Percentiles rank a stretch among this genome's conserved stretches.
Evolutionary conservation across 2,329 filamentous ascomycete species (phyloP).

Genomic region (Chaetothyriales sp.): DNA sequence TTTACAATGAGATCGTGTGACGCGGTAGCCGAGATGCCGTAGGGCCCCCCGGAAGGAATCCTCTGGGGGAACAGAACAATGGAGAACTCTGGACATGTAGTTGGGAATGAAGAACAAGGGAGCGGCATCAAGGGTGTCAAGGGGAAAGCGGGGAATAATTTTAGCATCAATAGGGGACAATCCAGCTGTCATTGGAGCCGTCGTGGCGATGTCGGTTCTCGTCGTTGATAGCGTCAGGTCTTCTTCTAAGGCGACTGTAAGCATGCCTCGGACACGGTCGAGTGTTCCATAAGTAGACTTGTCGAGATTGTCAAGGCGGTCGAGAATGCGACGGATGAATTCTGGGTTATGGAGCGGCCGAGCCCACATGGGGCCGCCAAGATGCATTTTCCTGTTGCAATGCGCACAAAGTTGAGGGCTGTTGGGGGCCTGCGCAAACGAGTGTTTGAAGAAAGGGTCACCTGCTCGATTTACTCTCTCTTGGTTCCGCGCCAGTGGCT

Average conservation of each 20-base stretch:
- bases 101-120: constrained; percentile 82
- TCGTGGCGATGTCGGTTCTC: constrained; percentile 3
- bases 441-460: constrained; percentile 61
- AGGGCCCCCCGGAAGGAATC: constrained; percentile 70
- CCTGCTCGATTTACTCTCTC: constrained; percentile 56
- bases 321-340: constrained; percentile 69
- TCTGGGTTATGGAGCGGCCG: constrained; percentile 72
- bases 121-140: constrained; percentile 54
- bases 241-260: constrained; percentile 78
- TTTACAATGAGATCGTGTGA: constrained; percentile 77
- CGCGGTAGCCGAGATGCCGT: constrained; percentile 63
- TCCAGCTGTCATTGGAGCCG: constrained; percentile 13
- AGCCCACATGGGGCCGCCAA: constrained; percentile 89
- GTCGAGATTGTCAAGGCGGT: constrained; percentile 54
- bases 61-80: constrained; percentile 66
- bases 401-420: constrained; percentile 58
- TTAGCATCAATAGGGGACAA: constrained; percentile 23
- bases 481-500: constrained; percentile 60
- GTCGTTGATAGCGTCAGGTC: constrained; percentile 23
- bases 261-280: constrained; percentile 76
- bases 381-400: constrained; percentile 73
- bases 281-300: constrained; percentile 64
- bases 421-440: constrained; percentile 57
- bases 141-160: constrained; percentile 37
- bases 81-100: constrained; percentile 59